Evolutionary conservation across 2,329 filamentous ascomycete genomes (phyloP).

Genomic region (Calonectria pteridis): DNA sequence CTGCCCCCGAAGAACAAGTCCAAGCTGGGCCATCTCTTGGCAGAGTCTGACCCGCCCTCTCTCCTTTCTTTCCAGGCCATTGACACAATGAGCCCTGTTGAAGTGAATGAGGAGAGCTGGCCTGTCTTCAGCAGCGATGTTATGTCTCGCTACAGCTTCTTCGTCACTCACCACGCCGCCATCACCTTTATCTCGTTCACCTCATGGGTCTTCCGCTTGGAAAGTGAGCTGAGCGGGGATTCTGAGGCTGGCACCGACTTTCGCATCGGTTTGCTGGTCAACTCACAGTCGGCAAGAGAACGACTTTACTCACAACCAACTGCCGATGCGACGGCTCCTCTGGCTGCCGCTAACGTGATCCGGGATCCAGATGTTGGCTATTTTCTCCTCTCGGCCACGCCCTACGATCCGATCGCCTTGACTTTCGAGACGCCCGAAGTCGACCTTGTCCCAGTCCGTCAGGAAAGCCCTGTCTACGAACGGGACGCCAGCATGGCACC

Average conservation of each 20-base stretch:
- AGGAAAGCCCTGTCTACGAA: conserved; percentile 58
- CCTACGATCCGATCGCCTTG: conserved; percentile 69
- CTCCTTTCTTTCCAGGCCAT: conserved; percentile 73
- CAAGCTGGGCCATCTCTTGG: conserved; percentile 55
- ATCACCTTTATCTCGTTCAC: conserved; percentile 71
- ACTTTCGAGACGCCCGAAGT: conserved; percentile 70
- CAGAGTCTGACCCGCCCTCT: conserved; percentile 57
- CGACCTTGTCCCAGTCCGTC: conserved; percentile 58
- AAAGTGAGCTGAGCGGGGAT: conserved; percentile 69
- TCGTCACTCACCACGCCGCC: conserved; percentile 70
- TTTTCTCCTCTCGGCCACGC: conserved; percentile 71
- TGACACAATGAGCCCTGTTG: conserved; percentile 67
- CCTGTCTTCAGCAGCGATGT: conserved; percentile 73
- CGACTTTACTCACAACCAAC: conserved; percentile 67
- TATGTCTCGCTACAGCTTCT: conserved; percentile 73
- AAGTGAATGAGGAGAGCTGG: conserved; percentile 70
- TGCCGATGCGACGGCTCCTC: conserved; percentile 59
- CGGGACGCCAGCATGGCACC: conserved; percentile 58
- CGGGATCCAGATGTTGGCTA: conserved; percentile 74
- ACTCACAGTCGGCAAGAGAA: conserved; percentile 69
- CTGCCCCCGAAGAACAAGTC: conserved; percentile 68
- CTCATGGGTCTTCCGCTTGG: conserved; percentile 74
- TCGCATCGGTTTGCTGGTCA: conserved; percentile 70
- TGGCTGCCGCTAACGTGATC: conserved; percentile 67
- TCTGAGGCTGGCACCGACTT: conserved; percentile 72